Evolutionary conservation across 768 basidiomycete genomes (phyloP), one percentile per base, ranked within the genome.

Genomic region (Favolaschia claudopus): DNA sequence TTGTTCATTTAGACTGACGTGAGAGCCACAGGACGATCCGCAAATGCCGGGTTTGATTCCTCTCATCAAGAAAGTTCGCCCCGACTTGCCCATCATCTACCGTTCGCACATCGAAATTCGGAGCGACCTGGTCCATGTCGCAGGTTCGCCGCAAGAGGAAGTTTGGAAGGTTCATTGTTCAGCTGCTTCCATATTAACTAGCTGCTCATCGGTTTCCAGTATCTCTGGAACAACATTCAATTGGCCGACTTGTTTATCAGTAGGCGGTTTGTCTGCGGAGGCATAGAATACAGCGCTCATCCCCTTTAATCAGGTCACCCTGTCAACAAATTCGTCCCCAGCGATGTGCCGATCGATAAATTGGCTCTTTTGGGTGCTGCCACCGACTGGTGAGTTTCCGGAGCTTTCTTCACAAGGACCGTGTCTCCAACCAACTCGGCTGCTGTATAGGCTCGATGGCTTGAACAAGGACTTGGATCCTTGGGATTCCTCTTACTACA

Each of bases 21-120:
- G 50, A 46, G 24, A 48, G 37, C 20, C 51, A 31, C 60, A 31
- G 76, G 91, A 93, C 75, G 92, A 93, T 74, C 92, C 92, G n/a
- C 91, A 94, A 74, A 93, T 97, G 87, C 92, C 94, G 37, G 94
- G 94, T 45, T 82, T 97, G 51, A 96, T 98, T 71, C 96, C 96
- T 7, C 82, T 95, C 65, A 96, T 97, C 81, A 88, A 86, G 72
- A 89, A 90, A 77, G 78, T 89, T 51, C 83, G 91, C 56, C 94
- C 95, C 3, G 88, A 90, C 24, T 78, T 95, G 43, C 95, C 95
- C 50, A 93, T 97, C 69, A 80, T 96, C 63, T 98, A 96, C 73
- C 89, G 95, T 40, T 96, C 94, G 49, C 95, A 97, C 79, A 97
- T 97, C 60, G 95, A 98, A 78, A 95, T 91, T 64, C 89, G 90